Percentiles rank a stretch among this genome's conserved stretches.
phyloP scores from a whole-genome alignment of 2,329 filamentous ascomycete species.

The Harringtonia aguacate region DNA sequence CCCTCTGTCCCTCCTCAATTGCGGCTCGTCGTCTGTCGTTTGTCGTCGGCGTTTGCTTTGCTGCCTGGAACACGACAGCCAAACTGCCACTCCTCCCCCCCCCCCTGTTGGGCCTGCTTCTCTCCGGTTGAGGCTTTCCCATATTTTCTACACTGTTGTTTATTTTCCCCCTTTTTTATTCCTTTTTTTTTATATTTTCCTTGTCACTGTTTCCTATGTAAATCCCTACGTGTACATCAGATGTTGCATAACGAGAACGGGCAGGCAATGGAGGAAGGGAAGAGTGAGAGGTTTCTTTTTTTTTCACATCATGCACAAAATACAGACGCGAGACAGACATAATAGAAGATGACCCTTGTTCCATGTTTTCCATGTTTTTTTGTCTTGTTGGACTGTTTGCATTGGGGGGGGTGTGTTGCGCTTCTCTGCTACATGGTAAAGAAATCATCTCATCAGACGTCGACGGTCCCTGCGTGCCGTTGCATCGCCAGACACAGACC shows the following conservation, averaged over 20 bases:
- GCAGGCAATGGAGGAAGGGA: not conserved
- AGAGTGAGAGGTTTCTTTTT: not conserved
- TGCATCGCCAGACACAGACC: too few species aligned
- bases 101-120: not conserved
- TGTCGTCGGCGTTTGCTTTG: too few species aligned
- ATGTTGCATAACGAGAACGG: constrained; percentile 9
- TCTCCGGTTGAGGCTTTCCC: not conserved
- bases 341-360: not conserved
- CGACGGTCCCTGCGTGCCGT: too few species aligned
- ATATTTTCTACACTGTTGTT: constrained; percentile 3
- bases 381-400: too few species aligned
- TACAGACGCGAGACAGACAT: not conserved
- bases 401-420: too few species aligned
- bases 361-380: too few species aligned
- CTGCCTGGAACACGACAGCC: too few species aligned
- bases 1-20: too few species aligned
- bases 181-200: not conserved
- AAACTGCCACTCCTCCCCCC: too few species aligned
- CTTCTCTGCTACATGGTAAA: too few species aligned
- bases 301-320: not conserved
- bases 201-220: constrained; percentile 6
- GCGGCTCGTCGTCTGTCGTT: too few species aligned
- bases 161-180: not conserved
- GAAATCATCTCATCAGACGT: too few species aligned
- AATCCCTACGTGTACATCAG: constrained; percentile 12